Percentiles rank a stretch among this genome's conserved stretches.
Conservation (phyloP, 202 grass and related monocot genomes). For the Alloteropsis angusta region DNA sequence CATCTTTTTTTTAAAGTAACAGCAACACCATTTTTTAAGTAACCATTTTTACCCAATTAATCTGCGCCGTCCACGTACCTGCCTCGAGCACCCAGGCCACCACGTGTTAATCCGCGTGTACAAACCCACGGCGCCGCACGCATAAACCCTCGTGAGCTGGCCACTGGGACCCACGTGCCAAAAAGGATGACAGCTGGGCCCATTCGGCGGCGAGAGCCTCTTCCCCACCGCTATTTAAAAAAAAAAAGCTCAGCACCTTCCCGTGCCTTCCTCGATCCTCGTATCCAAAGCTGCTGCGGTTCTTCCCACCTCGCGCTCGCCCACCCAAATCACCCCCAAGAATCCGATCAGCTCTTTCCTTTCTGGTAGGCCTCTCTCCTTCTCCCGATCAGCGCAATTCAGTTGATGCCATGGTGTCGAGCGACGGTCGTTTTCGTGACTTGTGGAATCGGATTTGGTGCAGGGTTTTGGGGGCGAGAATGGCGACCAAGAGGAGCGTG, state of each 20-base stretch:
- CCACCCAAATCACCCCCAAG: background rate
- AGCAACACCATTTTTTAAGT: too few species aligned
- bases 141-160: background rate
- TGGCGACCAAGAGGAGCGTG: conserved; percentile 91
- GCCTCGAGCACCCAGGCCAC: background rate
- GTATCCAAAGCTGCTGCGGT: background rate
- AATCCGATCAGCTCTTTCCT: background rate
- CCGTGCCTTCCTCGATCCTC: conserved; percentile 12
- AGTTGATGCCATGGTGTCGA: background rate
- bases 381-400: background rate
- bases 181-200: background rate
- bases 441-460: too few species aligned
- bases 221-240: conserved; percentile 6
- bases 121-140: conserved; percentile 23
- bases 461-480: conserved; percentile 33
- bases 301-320: background rate
- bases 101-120: background rate
- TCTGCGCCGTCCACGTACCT: background rate
- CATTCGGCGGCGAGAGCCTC: background rate
- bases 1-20: too few species aligned
- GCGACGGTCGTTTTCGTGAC: background rate
- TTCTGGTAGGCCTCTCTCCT: background rate
- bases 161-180: background rate
- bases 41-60: background rate
- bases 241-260: conserved; percentile 18